These are phyloP conservation scores for Exophiala spinifera DNA, from an alignment of 2,329 filamentous ascomycete species.

Conservation along the genomic window DNA sequence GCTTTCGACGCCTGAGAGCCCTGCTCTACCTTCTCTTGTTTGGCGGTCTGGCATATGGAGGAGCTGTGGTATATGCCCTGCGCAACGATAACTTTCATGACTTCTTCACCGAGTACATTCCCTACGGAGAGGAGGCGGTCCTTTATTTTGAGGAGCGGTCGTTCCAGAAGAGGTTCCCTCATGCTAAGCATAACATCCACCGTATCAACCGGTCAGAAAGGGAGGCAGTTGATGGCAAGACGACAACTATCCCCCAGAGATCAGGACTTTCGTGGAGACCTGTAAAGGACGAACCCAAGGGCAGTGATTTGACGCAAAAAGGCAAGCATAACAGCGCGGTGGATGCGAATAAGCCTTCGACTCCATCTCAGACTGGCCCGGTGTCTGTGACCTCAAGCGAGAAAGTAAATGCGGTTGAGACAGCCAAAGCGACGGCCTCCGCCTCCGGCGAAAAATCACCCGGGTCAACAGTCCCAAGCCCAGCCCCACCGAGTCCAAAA, in stretches of 20 bases:
- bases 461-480: constrained; percentile 40
- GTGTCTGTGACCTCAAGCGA: constrained; percentile 29
- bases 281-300: constrained; percentile 57
- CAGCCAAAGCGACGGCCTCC: constrained; percentile 32
- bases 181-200: constrained; percentile 53
- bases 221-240: constrained; percentile 61
- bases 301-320: constrained; percentile 57
- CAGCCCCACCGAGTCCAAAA: constrained; percentile 30
- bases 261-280: constrained; percentile 82
- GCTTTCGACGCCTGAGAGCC: constrained; percentile 70
- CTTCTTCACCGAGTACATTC: constrained; percentile 96
- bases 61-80: constrained; percentile 88
- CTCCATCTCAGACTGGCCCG: constrained; percentile 14
- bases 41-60: constrained; percentile 73
- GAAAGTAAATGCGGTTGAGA: constrained; percentile 35
- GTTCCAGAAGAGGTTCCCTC: constrained; percentile 80
- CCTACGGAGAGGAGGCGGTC: constrained; percentile 90
- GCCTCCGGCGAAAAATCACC: constrained; percentile 27
- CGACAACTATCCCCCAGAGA: constrained; percentile 79
- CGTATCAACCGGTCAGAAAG: constrained; percentile 45
- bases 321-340: constrained; percentile 48
- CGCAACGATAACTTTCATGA: constrained; percentile 98
- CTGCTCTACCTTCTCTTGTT: constrained; percentile 74
- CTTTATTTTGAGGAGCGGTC: constrained; percentile 94
- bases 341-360: constrained; percentile 26